phyloP scores from a whole-genome alignment of 192 early-diverging fungal genomes.

The Backusella psychrophila region DNA sequence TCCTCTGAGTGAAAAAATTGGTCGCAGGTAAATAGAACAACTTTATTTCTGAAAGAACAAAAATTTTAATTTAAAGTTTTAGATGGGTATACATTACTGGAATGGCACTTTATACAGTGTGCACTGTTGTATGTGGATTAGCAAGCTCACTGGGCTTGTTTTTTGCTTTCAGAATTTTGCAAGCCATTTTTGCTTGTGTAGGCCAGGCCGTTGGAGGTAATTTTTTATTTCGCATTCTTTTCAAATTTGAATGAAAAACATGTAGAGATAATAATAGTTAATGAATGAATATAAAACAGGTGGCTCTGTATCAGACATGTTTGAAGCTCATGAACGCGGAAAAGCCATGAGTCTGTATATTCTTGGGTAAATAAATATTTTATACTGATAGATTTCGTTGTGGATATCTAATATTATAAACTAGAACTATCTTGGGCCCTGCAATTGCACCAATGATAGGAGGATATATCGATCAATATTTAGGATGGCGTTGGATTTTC shows the following conservation, averaged over 20 bases:
- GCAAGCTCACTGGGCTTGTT: constrained; percentile 29
- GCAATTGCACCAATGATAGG: constrained; percentile 38
- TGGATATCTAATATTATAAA: neutral
- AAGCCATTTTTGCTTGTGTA: constrained; percentile 30
- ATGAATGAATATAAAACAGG: neutral
- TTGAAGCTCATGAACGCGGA: constrained; percentile 26
- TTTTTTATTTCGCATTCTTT: too few relatives aligned
- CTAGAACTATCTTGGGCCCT: constrained; percentile 36
- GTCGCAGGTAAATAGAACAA: constrained; percentile 17
- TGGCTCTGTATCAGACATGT: constrained; percentile 39
- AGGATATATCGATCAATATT: constrained; percentile 33
- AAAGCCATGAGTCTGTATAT: constrained; percentile 28
- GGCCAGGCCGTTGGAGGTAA: constrained; percentile 25
- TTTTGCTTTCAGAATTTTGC: constrained; percentile 35
- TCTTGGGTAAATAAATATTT: constrained; percentile 16
- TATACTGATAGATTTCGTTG: neutral
- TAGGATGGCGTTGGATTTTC: constrained; percentile 49
- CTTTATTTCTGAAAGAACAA: neutral
- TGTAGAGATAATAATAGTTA: too few relatives aligned
- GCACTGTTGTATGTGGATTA: constrained; percentile 26
- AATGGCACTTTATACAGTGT: constrained; percentile 27
- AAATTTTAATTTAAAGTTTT: neutral
- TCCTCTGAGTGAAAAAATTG: constrained; percentile 27
- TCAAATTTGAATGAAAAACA: too few relatives aligned
- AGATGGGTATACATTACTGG: constrained; percentile 34